Evolutionary conservation across 345 rosid species (phyloP).

Genomic region (Salix suchowensis): DNA sequence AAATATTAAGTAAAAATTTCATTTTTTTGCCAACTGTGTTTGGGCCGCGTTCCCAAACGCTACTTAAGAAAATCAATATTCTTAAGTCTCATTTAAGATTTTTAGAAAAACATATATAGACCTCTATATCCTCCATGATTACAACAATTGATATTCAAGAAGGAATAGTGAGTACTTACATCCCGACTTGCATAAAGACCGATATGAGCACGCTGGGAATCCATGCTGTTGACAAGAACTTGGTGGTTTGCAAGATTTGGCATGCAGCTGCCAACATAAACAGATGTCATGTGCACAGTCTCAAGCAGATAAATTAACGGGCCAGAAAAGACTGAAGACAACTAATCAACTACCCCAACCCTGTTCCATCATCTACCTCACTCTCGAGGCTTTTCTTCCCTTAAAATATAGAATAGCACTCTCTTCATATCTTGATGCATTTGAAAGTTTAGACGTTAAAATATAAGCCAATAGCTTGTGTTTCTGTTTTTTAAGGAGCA

Average conservation of each 20-base stretch:
- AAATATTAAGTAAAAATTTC: no score
- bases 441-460: not conserved
- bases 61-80: not conserved
- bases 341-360: not conserved
- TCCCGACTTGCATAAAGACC: constrained; percentile 87
- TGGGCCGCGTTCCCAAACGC: no score
- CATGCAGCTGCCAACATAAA: constrained; percentile 56
- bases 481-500: not conserved
- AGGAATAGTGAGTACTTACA: constrained; percentile 45
- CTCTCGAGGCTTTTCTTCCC: not conserved
- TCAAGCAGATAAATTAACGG: not conserved
- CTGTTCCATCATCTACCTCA: not conserved
- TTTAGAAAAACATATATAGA: not conserved
- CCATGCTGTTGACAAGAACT: constrained; percentile 91
- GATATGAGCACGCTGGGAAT: constrained; percentile 63
- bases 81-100: not conserved
- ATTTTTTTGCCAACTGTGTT: no score
- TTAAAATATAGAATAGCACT: not conserved
- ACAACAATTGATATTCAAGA: not conserved
- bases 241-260: constrained; percentile 80
- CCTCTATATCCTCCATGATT: not conserved
- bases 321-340: not conserved
- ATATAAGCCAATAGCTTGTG: not conserved
- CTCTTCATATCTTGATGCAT: not conserved
- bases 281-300: not conserved